Evolutionary conservation across 2,329 filamentous ascomycete species (phyloP), one percentile per base, ranked within the genome.

Genomic region (Ceratocystis eucalypticola): DNA sequence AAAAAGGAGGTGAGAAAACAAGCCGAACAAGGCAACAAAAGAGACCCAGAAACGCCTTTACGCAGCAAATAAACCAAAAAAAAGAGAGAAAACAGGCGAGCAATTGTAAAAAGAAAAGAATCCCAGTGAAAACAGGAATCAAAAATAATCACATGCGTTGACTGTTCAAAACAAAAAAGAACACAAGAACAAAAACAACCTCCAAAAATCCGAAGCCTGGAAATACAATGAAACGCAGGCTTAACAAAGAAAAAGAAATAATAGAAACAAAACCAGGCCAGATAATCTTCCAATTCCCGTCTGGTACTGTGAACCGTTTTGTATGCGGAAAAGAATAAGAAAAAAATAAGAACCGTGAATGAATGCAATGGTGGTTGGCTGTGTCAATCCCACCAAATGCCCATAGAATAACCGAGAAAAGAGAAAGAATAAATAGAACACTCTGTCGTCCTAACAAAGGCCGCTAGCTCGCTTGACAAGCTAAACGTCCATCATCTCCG

Each of bases 401-500:
- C 22, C 17, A 22, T 48, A 7, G 15, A n/a, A 20, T 45, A 63
- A 59, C 22, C 15, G 12, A 50, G 46, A 22, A 62, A 17, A 25
- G 25, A 25, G 44, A 41, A 61, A 28, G 17, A 44, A 62, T 17
- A 50, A 53, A 48, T 41, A 41, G 12, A 41, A 12, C 37, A 41
- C 37, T 41, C 37, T 41, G 37, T 15, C 37, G 12, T 41, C 37
- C 37, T 41, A 41, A 41, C 37, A 41, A 41, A 41, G 12, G 37
- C 37, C 10, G 10, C 10, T 41, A 41, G 37, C 37, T 41, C 37
- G 37, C 37, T 41, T 41, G 3, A 12, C 37, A 41, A 41, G 37
- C 75, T 76, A 84, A 65, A 82, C 81, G 70, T 83, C 83, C 17
- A 77, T 83, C 83, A 85, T 85, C 72, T 84, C 82, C 3, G 81